A percentile compares a stretch with the other conserved stretches of the same genome.
phyloP scores from a whole-genome alignment of 2,329 filamentous ascomycete genomes.

The Tolypocladium nubicola region DNA sequence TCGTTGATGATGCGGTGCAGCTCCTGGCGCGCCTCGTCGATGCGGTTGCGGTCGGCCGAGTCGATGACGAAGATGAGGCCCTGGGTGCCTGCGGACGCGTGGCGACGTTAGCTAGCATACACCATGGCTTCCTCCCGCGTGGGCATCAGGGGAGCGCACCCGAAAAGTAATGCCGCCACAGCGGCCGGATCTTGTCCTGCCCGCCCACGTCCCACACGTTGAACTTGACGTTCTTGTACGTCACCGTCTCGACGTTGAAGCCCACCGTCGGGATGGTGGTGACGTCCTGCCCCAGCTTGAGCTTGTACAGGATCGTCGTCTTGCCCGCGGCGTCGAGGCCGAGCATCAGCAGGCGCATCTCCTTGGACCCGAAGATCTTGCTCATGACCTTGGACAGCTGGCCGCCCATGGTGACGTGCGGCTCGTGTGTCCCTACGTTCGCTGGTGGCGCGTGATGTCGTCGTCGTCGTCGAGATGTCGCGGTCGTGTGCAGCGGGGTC shows the following conservation, averaged over 20 bases:
- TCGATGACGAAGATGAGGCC: conserved; percentile 98
- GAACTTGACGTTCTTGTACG: conserved; percentile 99
- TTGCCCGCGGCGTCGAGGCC: conserved; percentile 97
- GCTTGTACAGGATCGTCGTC: conserved; percentile 97
- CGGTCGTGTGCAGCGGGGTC: neutral
- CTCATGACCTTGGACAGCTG: conserved; percentile 93
- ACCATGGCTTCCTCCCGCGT: too few species aligned
- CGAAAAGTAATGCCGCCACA: conserved; percentile 96
- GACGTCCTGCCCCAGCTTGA: conserved; percentile 96
- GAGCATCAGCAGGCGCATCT: conserved; percentile 98
- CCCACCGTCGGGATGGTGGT: conserved; percentile 97
- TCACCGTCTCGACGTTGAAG: conserved; percentile 98
- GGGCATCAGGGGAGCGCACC: conserved; percentile 36
- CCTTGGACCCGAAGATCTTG: conserved; percentile 98
- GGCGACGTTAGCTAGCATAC: neutral
- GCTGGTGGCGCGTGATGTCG: neutral
- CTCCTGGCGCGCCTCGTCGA: conserved; percentile 88
- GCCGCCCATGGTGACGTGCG: conserved; percentile 77
- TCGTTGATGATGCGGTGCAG: conserved; percentile 97
- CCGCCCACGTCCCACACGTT: conserved; percentile 99
- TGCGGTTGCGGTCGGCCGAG: conserved; percentile 80
- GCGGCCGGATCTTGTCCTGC: conserved; percentile 94
- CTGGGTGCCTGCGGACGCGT: conserved; percentile 62
- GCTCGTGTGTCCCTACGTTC: too few species aligned
- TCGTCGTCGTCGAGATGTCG: neutral